Conservation (phyloP, 306 rosid genomes). For the Cicer judaicum region DNA sequence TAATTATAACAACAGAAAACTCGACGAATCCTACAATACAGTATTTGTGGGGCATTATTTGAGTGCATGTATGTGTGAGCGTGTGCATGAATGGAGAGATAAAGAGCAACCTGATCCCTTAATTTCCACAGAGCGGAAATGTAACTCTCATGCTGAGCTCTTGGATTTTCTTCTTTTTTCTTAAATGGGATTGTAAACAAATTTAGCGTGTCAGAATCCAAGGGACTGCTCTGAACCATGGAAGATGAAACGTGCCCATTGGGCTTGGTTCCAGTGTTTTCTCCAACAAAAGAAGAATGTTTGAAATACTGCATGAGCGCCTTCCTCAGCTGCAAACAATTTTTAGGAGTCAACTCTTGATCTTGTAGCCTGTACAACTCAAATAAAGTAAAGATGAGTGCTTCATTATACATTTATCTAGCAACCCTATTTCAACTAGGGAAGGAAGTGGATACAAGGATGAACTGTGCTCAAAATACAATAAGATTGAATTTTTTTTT, state of each 20-base stretch:
- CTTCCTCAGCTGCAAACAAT: slow-evolving; percentile 58
- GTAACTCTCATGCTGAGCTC: slow-evolving; percentile 67
- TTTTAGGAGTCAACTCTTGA: slow-evolving; percentile 60
- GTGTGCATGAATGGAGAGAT: neutral
- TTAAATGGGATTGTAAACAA: slow-evolving; percentile 61
- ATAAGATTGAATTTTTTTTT: slow-evolving; percentile 13
- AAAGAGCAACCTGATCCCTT: slow-evolving; percentile 74
- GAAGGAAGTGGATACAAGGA: slow-evolving; percentile 17
- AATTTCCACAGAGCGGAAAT: slow-evolving; percentile 67
- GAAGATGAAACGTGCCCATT: slow-evolving; percentile 46
- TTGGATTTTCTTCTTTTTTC: slow-evolving; percentile 66
- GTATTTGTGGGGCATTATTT: neutral
- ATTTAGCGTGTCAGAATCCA: slow-evolving; percentile 47
- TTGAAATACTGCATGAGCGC: slow-evolving; percentile 60
- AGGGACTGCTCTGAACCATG: slow-evolving; percentile 18
- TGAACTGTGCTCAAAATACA: neutral
- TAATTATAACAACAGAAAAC: neutral
- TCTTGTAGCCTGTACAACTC: slow-evolving; percentile 59
- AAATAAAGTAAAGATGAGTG: slow-evolving; percentile 33
- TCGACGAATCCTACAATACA: neutral
- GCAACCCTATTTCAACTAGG: slow-evolving; percentile 6
- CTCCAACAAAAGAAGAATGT: slow-evolving; percentile 56
- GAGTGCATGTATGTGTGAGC: neutral
- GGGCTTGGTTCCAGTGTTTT: slow-evolving; percentile 37
- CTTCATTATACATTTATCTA: slow-evolving; percentile 23